Percentiles rank a stretch among this genome's conserved stretches.
Evolutionary conservation across 768 basidiomycete species (phyloP).

Genomic region (Lentinula raphanica): DNA sequence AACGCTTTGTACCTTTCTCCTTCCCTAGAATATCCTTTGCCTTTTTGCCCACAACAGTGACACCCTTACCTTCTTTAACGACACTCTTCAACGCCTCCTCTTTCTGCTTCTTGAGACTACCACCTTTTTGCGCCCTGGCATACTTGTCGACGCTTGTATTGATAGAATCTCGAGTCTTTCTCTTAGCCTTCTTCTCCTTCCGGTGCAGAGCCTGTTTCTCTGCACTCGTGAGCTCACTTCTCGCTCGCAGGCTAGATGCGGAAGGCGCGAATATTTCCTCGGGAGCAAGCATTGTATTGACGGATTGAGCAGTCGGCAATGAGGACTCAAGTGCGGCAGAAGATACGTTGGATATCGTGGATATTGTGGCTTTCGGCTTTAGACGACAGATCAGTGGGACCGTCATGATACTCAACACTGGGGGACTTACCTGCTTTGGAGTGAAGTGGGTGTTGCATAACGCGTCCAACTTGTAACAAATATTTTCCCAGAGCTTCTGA

Average conservation of each 20-base stretch:
- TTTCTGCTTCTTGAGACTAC: constrained; percentile 74
- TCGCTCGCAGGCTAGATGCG: constrained; percentile 50
- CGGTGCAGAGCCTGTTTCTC: constrained; percentile 73
- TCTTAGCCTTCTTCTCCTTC: constrained; percentile 66
- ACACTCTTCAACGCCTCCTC: constrained; percentile 75
- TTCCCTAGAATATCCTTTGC: constrained; percentile 29
- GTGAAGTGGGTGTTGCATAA: constrained; percentile 93
- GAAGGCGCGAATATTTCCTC: constrained; percentile 80
- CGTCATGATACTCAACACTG: neutral
- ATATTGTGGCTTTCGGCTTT: constrained; percentile 86
- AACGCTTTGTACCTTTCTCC: constrained; percentile 25
- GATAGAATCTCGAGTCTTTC: constrained; percentile 60
- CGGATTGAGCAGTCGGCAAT: constrained; percentile 74
- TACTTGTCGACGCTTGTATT: constrained; percentile 63
- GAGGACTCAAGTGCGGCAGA: constrained; percentile 86
- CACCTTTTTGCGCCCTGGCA: constrained; percentile 46
- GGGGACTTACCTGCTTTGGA: constrained; percentile 74
- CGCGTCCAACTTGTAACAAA: constrained; percentile 87
- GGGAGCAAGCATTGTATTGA: constrained; percentile 81
- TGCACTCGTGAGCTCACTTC: constrained; percentile 77
- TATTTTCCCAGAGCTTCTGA: constrained; percentile 74
- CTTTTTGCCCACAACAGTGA: constrained; percentile 81
- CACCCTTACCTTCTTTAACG: constrained; percentile 79
- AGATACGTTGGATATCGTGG: constrained; percentile 76
- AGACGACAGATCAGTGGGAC: neutral